Evolutionary conservation across 2,329 filamentous ascomycete species (phyloP), one percentile per base, ranked within the genome.

Genomic region (Thermothelomyces thermophilus): DNA sequence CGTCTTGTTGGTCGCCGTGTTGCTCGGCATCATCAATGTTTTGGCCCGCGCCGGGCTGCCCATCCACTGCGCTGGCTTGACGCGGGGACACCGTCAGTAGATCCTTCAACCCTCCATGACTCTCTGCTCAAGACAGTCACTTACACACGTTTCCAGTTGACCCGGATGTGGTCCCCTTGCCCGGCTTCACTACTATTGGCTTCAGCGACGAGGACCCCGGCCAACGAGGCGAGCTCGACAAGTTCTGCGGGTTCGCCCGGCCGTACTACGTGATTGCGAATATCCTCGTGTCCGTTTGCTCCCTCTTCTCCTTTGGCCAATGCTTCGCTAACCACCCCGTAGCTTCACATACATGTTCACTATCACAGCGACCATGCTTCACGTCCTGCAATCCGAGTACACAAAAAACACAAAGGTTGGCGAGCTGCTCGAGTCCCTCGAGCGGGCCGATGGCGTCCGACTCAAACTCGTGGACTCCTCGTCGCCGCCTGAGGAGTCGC

Each of bases 11-110:
- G 63, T 55, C 36, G 63, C 59, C 19, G 30, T 65, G 24, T 56
- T 58, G 42, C 56, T 70, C 20, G 65, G 57, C 13, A 61, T 66
- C 22, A 59, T 70, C 41, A 64, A 63, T 3, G 39, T 69, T 3
- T 58, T 70, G 5, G 63, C 67, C 28, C 56, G 55, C 8, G 55
- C 59, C 2, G 68, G 68, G 6, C 56, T 70, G 2, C 68, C 68
- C 0, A 48, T 57, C 0, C 60, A 68, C 45, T 70, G 68, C 28
- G 56, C 52, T 17, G 66, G 67, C 24, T 49, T 70, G 36, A 66
- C 63, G 1, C 43, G 36, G 14, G 8, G 14, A 9, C 50, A 63
- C 50, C 53, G 58, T 61, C 51, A 51, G 53, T 48, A 35, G 24
- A 44, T n/a, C 4, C 6, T 28, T 6, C 13, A 31, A 11, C 2